Base-by-base conservation (phyloP, 441 rosid genomes). In the Theobroma grandiflorum region DNA sequence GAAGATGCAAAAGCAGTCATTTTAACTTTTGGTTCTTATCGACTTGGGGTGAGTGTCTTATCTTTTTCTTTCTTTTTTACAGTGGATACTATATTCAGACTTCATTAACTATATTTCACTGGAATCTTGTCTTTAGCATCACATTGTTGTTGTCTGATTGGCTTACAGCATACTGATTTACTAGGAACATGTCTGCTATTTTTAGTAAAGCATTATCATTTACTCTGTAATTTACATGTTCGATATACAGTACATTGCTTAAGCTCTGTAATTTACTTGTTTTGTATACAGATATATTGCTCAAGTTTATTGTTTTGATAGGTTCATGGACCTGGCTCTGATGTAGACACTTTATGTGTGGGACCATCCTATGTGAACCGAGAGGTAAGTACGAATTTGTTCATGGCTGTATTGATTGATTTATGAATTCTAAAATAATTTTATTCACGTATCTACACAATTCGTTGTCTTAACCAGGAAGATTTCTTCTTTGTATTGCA, bases 251-350 rank as follows among this genome's bases (percentile, higher is more conserved):
- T 53, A 40, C 33, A 43, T 16, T 26, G 58, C 47, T 74, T 20
- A 73, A 62, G 53, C 64, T 62, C 31, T 26, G 31, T 26, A 26
- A 26, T 26, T 26, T 26, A 26, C 31, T 26, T 26, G 31, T 26
- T 26, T 26, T 26, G 31, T 52, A 2, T 14, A 14, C 15, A 64
- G 33, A 31, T 33, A 49, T 33, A 52, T 11, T 50, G 66, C 69
- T 67, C n/a, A 66, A 57, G 42, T 71, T 65, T 16, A 50, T 38
- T 58, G 50, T 59, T 68, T 67, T 69, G 62, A 63, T 80, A 92
- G 96, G 94, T 92, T 49, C 93, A 92, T 82, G 91, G 94, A 72
- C 93, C 96, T 83, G 93, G 93, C 58, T 89, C 92, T 81, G 94
- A 91, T 72, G 83, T 92, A 50, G 94, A 91, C 76, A 87, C 91